A percentile compares a stretch with the other conserved stretches of the same genome.
These are phyloP conservation scores for Ambrosiella beaveri DNA, from an alignment of 2,329 filamentous ascomycete genomes.

Conservation along the genomic window DNA sequence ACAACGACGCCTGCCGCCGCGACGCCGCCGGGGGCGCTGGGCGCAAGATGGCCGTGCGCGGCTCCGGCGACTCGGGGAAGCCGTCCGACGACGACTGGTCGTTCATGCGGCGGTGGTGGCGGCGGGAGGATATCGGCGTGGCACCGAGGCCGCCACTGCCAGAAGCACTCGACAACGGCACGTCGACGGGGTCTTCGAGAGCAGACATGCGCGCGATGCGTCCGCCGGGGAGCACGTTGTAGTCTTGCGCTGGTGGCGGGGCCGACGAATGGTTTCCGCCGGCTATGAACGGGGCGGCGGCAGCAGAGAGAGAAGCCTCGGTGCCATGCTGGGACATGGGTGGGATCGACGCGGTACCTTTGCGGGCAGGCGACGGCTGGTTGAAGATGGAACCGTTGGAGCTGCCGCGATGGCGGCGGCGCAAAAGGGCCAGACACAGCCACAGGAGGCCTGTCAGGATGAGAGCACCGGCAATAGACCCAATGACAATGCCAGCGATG, in stretches of 20 bases:
- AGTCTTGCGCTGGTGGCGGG: slow-evolving; percentile 29
- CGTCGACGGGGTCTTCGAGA: slow-evolving; percentile 56
- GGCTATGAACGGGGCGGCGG: not conserved
- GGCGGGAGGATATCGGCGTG: slow-evolving; percentile 8
- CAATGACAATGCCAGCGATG: slow-evolving; percentile 82
- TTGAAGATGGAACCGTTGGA: slow-evolving; percentile 61
- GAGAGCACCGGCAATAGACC: slow-evolving; percentile 52
- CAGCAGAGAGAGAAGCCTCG: slow-evolving; percentile 12
- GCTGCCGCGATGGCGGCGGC: slow-evolving; percentile 41
- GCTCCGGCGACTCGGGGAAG: slow-evolving; percentile 54
- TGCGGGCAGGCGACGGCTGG: slow-evolving; percentile 60
- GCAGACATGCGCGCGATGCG: slow-evolving; percentile 94
- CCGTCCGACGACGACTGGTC: slow-evolving; percentile 55
- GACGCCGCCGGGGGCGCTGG: slow-evolving; percentile 40
- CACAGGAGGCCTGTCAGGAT: slow-evolving; percentile 55
- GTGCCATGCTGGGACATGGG: slow-evolving; percentile 16
- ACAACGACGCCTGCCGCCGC: slow-evolving; percentile 74
- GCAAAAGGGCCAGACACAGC: slow-evolving; percentile 38
- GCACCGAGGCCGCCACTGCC: slow-evolving; percentile 5
- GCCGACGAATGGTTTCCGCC: no score
- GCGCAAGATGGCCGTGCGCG: slow-evolving; percentile 38
- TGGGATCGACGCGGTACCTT: slow-evolving; percentile 27
- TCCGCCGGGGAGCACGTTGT: slow-evolving; percentile 66
- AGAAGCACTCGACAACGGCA: slow-evolving; percentile 25
- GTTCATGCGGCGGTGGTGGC: slow-evolving; percentile 28